Percentiles rank a stretch among this genome's conserved stretches.
Evolutionary conservation across 2,329 filamentous ascomycete species (phyloP).

Genomic region (Cladosporium sp.): DNA sequence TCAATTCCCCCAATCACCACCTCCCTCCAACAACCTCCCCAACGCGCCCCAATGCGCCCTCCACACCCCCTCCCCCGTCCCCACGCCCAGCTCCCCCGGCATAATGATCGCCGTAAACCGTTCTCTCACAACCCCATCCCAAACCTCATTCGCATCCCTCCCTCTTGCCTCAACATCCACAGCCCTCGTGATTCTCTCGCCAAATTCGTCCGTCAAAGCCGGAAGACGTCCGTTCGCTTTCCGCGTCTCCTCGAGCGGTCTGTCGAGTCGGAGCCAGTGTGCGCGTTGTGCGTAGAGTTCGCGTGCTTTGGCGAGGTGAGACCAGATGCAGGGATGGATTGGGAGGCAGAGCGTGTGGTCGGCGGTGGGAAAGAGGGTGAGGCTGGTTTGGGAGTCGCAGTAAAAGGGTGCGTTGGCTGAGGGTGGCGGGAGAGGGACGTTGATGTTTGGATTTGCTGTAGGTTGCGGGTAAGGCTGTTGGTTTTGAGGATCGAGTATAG

Average conservation of each 20-base stretch:
- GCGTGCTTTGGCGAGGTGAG: not conserved
- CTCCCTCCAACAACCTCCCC: constrained; percentile 5
- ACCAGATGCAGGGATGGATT: constrained; percentile 6
- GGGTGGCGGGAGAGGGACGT: too few relatives aligned
- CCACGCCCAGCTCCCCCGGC: not conserved
- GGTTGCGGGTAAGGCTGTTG: too few relatives aligned
- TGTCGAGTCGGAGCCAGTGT: not conserved
- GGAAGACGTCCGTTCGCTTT: not conserved
- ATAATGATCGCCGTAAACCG: not conserved
- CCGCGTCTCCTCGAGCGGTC: not conserved
- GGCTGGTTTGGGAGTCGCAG: not conserved
- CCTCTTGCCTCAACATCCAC: not conserved
- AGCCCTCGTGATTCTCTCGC: not conserved
- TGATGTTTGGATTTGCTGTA: not conserved
- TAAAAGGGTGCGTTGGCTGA: too few relatives aligned
- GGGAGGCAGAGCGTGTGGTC: constrained; percentile 4
- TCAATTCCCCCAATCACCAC: not conserved
- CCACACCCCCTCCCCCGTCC: not conserved
- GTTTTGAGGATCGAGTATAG: too few relatives aligned
- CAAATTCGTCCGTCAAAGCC: not conserved
- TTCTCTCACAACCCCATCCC: not conserved
- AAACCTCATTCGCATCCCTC: not conserved
- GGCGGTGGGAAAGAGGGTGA: not conserved
- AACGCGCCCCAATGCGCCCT: not conserved
- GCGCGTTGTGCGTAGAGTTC: constrained; percentile 1